phyloP scores from a whole-genome alignment of 2,329 filamentous ascomycete species.

The Alternaria burnsii region DNA sequence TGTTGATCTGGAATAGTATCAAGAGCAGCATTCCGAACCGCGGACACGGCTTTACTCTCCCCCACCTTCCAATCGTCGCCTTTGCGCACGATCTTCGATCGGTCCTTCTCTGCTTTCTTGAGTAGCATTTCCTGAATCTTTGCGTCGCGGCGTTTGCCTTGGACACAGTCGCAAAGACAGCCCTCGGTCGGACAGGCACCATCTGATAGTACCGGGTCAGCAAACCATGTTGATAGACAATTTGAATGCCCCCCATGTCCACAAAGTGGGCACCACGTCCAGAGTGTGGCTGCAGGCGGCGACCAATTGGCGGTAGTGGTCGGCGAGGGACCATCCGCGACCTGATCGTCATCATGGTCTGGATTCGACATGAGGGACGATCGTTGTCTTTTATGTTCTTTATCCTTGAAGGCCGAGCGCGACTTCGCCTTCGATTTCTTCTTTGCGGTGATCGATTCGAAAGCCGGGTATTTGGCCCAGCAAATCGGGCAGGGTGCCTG shows the following conservation, averaged over 20 bases:
- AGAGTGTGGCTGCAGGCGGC: constrained; percentile 53
- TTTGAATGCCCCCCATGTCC: constrained; percentile 67
- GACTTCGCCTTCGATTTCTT: constrained; percentile 40
- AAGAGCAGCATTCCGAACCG: constrained; percentile 45
- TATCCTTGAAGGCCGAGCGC: constrained; percentile 30
- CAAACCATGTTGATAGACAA: constrained; percentile 66
- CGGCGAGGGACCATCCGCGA: constrained; percentile 30
- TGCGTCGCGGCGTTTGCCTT: constrained; percentile 53
- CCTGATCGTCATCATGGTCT: constrained; percentile 19
- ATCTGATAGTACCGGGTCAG: constrained; percentile 55
- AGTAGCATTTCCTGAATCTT: constrained; percentile 41
- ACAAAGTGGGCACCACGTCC: constrained; percentile 67
- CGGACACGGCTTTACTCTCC: constrained; percentile 55
- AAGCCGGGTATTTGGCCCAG: constrained; percentile 56
- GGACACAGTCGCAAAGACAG: constrained; percentile 67
- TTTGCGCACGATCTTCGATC: constrained; percentile 45
- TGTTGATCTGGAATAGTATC: constrained; percentile 31
- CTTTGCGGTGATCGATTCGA: constrained; percentile 43
- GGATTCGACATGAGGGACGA: constrained; percentile 34
- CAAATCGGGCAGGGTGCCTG: constrained; percentile 56
- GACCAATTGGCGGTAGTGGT: constrained; percentile 30
- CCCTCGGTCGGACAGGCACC: constrained; percentile 67
- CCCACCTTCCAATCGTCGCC: constrained; percentile 54
- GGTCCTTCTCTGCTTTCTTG: constrained; percentile 47
- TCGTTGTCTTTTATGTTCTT: constrained; percentile 36